These are phyloP conservation scores for Yarrowia sp. DNA, from an alignment of 805 yeast species.

Conservation along the genomic window DNA sequence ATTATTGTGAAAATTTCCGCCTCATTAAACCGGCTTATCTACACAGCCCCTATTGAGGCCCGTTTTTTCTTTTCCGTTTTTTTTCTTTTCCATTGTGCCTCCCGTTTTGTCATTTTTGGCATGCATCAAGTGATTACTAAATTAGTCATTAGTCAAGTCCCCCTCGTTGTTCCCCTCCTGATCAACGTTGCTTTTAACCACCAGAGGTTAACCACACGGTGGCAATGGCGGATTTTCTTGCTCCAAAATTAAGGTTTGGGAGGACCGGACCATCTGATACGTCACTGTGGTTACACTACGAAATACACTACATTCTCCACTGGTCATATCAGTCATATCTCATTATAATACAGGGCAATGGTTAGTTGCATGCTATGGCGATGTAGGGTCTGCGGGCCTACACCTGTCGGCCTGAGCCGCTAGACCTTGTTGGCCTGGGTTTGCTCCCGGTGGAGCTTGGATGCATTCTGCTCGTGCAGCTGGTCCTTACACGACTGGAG, in stretches of 20 bases:
- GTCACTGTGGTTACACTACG: no score
- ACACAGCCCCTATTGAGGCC: not conserved
- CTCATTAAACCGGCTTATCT: not conserved
- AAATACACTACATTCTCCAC: no score
- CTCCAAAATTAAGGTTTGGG: not conserved
- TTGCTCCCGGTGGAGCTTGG: slow-evolving; percentile 77
- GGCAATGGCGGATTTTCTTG: not conserved
- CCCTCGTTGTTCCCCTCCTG: not conserved
- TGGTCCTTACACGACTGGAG: slow-evolving; percentile 76
- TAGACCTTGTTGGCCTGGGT: slow-evolving; percentile 73
- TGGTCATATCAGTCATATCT: not conserved
- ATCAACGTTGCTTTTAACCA: slow-evolving; percentile 11
- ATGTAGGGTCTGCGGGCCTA: not conserved
- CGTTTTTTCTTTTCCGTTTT: not conserved
- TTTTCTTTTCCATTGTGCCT: no score
- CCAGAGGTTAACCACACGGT: no score
- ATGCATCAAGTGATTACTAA: no score
- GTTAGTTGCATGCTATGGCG: not conserved
- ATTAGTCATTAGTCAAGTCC: no score
- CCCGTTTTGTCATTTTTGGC: no score
- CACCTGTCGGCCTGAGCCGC: not conserved
- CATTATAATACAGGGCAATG: slow-evolving; percentile 18
- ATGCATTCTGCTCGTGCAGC: slow-evolving; percentile 81
- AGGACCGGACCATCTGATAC: slow-evolving; percentile 3
- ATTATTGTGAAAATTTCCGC: not conserved